Base-by-base conservation (phyloP, 768 basidiomycete genomes). In the Gymnopilus dilepis region DNA sequence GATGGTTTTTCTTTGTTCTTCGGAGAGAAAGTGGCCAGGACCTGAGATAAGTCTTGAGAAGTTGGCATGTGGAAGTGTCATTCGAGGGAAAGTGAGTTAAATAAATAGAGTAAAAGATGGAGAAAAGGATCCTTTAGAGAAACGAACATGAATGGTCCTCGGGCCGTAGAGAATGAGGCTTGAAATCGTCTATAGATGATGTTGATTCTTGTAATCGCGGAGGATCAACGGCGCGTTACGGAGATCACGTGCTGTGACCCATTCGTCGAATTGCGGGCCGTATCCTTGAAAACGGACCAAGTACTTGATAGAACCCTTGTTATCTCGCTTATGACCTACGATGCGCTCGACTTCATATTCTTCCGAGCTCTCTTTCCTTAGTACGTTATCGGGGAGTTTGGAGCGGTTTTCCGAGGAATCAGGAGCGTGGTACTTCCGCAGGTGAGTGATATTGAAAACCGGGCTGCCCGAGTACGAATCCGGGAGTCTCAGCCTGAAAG, bases 401-500 rank as follows among this genome's bases (percentile, higher is more conserved):
- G n/a, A n/a, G n/a, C n/a, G n/a, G 6, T 24, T 19, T 3, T 45
- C 43, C 2, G 43, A 24, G 13, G 43, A 8, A 8, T 19, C 21
- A 2, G 43, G 43, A 5, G 9, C 12, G 22, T 26, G 21, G 22
- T 45, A 45, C 3, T 19, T 19, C 3, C 22, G 2, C 4, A 45
- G 43, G 7, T 45, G 22, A 12, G 33, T 6, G 22, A 56, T 38
- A 45, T 62, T 55, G 21, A 62, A 62, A 1, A 58, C 56, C 0
- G 45, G 45, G 28, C 58, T 45, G 15, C 57, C 22, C 17, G 42
- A 52, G 56, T 56, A 62, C 0, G 21, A 33, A 0, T 22, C 13
- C 0, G 61, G 61, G 1, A 62, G 40, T 42, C 58, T 58, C 15
- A 62, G 12, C 1, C 33, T 33, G 56, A 58, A 62, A n/a, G 61